A percentile compares a stretch with the other conserved stretches of the same genome.
Evolutionary conservation across 2,329 filamentous ascomycete species (phyloP).

Genomic region (Cladosporium sp.): DNA sequence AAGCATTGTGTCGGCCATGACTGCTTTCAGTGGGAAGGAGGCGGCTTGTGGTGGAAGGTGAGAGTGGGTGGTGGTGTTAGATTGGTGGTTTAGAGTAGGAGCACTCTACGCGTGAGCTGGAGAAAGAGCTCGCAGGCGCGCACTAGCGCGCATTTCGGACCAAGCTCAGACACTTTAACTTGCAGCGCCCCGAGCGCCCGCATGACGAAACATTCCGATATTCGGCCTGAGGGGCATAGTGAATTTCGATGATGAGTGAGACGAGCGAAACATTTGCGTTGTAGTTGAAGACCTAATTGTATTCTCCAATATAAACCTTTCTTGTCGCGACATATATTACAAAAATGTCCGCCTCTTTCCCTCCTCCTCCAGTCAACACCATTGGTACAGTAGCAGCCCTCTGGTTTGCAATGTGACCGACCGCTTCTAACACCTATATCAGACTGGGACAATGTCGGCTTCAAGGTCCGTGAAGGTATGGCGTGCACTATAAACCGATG

Average conservation of each 20-base stretch:
- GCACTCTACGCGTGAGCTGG: neutral
- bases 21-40: neutral
- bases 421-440: neutral
- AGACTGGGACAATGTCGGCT: slow-evolving; percentile 92
- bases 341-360: slow-evolving; percentile 54
- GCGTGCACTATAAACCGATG: neutral
- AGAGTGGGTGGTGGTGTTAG: neutral
- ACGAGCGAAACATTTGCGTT: neutral
- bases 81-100: neutral
- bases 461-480: slow-evolving; percentile 84
- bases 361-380: slow-evolving; percentile 73
- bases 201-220: neutral
- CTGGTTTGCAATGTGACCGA: neutral
- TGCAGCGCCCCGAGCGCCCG: neutral
- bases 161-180: neutral
- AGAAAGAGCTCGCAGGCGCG: neutral
- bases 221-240: slow-evolving; percentile 2
- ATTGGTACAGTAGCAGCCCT: slow-evolving; percentile 56
- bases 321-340: neutral
- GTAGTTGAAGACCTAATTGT: neutral
- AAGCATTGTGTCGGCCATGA: slow-evolving; percentile 25
- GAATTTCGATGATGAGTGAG: slow-evolving; percentile 2
- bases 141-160: neutral
- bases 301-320: neutral
- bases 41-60: neutral